Percentiles rank a stretch among this genome's conserved stretches.
Conservation (phyloP, 2,329 filamentous ascomycete species). For the Trichophyton rubrum region DNA sequence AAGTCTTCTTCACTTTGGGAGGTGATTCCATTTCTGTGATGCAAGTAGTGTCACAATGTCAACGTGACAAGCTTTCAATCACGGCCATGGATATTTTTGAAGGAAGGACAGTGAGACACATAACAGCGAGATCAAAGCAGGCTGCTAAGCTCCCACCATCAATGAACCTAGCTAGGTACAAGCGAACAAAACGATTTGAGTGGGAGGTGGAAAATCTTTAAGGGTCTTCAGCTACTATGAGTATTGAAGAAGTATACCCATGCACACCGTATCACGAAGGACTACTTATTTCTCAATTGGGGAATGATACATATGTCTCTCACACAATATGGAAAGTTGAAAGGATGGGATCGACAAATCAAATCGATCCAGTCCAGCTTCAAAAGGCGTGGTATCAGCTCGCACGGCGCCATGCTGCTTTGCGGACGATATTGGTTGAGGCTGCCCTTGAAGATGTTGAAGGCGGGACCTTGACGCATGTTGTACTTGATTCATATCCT, state of each 20-base stretch:
- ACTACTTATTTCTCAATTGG: slow-evolving; percentile 5
- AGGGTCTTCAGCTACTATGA: background rate
- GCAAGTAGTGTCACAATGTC: slow-evolving; percentile 16
- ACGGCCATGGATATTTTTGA: slow-evolving; percentile 9
- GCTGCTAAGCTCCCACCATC: background rate
- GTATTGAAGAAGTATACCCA: slow-evolving; percentile 9
- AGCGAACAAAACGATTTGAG: background rate
- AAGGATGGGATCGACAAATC: background rate
- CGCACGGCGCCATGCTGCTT: slow-evolving; percentile 1
- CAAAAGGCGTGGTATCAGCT: slow-evolving; percentile 4
- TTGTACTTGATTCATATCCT: slow-evolving; percentile 3
- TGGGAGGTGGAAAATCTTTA: background rate
- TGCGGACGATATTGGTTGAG: slow-evolving; percentile 3
- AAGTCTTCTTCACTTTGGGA: slow-evolving; percentile 14
- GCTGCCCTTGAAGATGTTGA: background rate
- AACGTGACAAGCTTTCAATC: slow-evolving; percentile 5
- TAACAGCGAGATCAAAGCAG: background rate
- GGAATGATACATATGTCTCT: background rate
- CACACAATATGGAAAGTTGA: slow-evolving; percentile 11
- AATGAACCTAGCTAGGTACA: background rate
- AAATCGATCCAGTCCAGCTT: slow-evolving; percentile 2
- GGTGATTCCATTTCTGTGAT: slow-evolving; percentile 32
- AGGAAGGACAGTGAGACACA: slow-evolving; percentile 4
- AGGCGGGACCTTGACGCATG: background rate
- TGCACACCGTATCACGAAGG: slow-evolving; percentile 9